These are phyloP conservation scores for Penicillium lividum DNA, from an alignment of 495 filamentous ascomycete genomes.

Conservation along the genomic window DNA sequence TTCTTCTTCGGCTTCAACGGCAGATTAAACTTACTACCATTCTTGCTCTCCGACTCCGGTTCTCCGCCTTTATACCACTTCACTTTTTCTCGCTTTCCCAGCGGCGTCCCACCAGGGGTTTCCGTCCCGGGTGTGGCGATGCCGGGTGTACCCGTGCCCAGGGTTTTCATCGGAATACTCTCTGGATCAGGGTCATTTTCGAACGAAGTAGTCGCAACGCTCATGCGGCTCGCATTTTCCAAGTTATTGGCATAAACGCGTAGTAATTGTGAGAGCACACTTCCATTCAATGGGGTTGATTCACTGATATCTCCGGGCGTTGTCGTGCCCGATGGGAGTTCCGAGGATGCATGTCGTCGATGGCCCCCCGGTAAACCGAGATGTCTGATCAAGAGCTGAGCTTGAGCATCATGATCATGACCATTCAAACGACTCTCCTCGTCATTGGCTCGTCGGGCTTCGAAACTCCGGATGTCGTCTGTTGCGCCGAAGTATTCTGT, in stretches of 20 bases:
- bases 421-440: conserved; percentile 17
- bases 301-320: conserved; percentile 23
- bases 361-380: conserved; percentile 19
- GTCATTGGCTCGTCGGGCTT: conserved; percentile 20
- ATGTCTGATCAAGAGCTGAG: conserved; percentile 26
- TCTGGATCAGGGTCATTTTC: conserved; percentile 25
- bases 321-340: conserved; percentile 20
- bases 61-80: conserved; percentile 36
- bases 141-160: conserved; percentile 22
- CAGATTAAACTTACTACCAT: conserved; percentile 9
- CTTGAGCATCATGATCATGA: conserved; percentile 24
- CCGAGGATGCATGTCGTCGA: conserved; percentile 4
- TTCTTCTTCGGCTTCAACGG: conserved; percentile 6
- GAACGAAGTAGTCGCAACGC: conserved; percentile 21
- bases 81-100: conserved; percentile 33
- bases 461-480: conserved; percentile 28
- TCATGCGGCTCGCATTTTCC: conserved; percentile 24
- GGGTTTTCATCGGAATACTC: conserved; percentile 19
- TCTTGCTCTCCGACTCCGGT: conserved; percentile 8
- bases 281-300: conserved; percentile 25
- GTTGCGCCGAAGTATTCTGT: conserved; percentile 33
- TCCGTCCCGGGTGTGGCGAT: neutral
- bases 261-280: conserved; percentile 29
- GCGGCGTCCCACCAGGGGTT: conserved; percentile 1
- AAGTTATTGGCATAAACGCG: conserved; percentile 34